Conservation (phyloP, 176 grass and related monocot genomes). For the Tillandsia leiboldiana region DNA sequence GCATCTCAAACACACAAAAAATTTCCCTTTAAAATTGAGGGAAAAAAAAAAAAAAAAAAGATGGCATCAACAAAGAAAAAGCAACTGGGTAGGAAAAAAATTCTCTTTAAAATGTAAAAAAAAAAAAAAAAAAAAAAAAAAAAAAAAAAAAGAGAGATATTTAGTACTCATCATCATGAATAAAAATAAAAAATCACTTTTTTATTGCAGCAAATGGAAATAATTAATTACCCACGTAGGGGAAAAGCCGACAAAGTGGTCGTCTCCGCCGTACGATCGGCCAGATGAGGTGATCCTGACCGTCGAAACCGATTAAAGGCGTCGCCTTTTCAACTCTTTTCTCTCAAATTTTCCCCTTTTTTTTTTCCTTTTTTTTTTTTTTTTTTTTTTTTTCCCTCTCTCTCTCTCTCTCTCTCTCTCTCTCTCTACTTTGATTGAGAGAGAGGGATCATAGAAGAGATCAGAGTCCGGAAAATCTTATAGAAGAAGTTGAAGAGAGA, state of each 20-base stretch:
- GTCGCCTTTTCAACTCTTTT: not conserved
- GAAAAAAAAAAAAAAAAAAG: no score
- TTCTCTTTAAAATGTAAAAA: no score
- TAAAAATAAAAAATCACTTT: not conserved
- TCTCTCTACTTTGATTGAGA: not conserved
- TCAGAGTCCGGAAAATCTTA: not conserved
- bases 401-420: not conserved
- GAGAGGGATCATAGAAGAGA: not conserved
- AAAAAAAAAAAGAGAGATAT: not conserved
- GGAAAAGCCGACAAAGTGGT: slow-evolving; percentile 35
- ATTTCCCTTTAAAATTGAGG: no score
- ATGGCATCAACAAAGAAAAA: no score
- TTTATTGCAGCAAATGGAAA: not conserved
- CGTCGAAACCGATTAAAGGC: slow-evolving; percentile 43
- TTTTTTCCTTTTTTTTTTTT: not conserved
- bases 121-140: no score
- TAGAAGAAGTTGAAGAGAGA: not conserved
- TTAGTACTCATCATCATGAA: not conserved
- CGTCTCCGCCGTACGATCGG: slow-evolving; percentile 41
- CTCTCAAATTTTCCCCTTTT: not conserved
- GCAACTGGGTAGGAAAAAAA: no score
- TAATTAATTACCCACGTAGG: slow-evolving; percentile 17
- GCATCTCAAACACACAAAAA: no score
- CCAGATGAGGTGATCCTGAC: slow-evolving; percentile 41
- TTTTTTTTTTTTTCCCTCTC: not conserved